Conservation (phyloP, 371 early-diverging fungal species). For the Blakeslea trispora region DNA sequence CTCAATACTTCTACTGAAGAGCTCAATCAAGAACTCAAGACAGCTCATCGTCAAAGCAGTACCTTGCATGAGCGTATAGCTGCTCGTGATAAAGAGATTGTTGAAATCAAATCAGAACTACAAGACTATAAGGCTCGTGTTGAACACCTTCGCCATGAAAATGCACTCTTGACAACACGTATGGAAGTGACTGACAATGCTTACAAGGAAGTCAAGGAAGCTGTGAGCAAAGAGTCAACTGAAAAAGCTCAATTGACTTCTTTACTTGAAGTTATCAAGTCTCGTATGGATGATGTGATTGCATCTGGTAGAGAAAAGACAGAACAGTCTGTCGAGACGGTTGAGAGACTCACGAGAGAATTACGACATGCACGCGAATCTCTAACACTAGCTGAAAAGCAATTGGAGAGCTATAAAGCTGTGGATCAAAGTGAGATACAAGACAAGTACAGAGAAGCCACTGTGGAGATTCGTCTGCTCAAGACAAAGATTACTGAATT, state of each 20-base stretch:
- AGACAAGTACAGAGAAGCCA: constrained; percentile 15
- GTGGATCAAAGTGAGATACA: constrained; percentile 10
- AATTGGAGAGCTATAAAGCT: constrained; percentile 13
- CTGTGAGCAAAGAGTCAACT: background rate
- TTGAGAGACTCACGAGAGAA: constrained; percentile 9
- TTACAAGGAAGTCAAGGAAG: constrained; percentile 8
- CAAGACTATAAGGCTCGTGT: background rate
- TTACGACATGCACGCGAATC: constrained; percentile 11
- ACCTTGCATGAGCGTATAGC: constrained; percentile 1
- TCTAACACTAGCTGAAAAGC: constrained; percentile 10
- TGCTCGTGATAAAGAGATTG: constrained; percentile 3
- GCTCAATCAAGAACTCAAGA: constrained; percentile 5
- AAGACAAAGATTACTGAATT: constrained; percentile 16
- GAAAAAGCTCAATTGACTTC: constrained; percentile 11
- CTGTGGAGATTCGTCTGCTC: constrained; percentile 9
- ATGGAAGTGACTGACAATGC: constrained; percentile 2
- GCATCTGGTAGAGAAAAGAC: background rate
- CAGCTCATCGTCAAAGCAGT: background rate
- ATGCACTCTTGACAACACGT: background rate
- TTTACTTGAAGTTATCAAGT: constrained; percentile 10
- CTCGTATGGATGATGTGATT: constrained; percentile 8
- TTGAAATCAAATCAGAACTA: background rate
- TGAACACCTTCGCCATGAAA: constrained; percentile 7
- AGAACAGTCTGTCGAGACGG: constrained; percentile 6
- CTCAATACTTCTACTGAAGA: background rate